Evolutionary conservation across 1,284 basidiomycete genomes (phyloP).

Genomic region (Cutaneotrichosporon dermatis): DNA sequence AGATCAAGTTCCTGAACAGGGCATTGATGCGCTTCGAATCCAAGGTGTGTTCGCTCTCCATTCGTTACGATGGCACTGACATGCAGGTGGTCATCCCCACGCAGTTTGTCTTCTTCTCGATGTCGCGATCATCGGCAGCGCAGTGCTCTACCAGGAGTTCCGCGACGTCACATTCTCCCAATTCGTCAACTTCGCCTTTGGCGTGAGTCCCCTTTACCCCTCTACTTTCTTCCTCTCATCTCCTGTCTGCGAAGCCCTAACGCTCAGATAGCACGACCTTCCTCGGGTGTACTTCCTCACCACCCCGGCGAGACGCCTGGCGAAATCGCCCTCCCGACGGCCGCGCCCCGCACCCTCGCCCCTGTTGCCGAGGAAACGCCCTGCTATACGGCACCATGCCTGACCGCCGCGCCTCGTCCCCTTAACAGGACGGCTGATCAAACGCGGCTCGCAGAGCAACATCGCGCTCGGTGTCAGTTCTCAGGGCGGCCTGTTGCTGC

Average conservation of each 20-base stretch:
- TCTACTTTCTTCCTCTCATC: too few species aligned
- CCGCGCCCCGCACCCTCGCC: too few species aligned
- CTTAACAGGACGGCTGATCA: neutral
- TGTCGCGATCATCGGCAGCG: constrained; percentile 79
- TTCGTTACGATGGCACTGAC: too few species aligned
- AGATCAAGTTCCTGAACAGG: constrained; percentile 86
- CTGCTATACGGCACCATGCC: constrained; percentile 8
- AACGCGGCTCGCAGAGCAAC: constrained; percentile 21
- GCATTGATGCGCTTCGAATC: constrained; percentile 89
- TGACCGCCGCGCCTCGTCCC: neutral
- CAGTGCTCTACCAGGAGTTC: constrained; percentile 92
- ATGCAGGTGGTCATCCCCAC: constrained; percentile 67
- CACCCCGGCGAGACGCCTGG: constrained; percentile 1
- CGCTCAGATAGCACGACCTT: constrained; percentile 51
- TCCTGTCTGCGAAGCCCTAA: too few species aligned
- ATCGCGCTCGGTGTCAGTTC: constrained; percentile 28
- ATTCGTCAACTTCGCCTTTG: constrained; percentile 57
- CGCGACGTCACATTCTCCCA: constrained; percentile 70
- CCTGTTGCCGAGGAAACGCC: constrained; percentile 26
- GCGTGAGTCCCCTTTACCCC: constrained; percentile 40
- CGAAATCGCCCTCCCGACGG: too few species aligned
- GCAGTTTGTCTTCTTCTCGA: constrained; percentile 78
- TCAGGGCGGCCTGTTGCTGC: constrained; percentile 38
- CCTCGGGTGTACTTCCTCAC: constrained; percentile 60
- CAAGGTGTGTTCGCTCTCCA: constrained; percentile 55